These are phyloP conservation scores for Emericellopsis terricola DNA, from an alignment of 495 filamentous ascomycete species.

Conservation along the genomic window DNA sequence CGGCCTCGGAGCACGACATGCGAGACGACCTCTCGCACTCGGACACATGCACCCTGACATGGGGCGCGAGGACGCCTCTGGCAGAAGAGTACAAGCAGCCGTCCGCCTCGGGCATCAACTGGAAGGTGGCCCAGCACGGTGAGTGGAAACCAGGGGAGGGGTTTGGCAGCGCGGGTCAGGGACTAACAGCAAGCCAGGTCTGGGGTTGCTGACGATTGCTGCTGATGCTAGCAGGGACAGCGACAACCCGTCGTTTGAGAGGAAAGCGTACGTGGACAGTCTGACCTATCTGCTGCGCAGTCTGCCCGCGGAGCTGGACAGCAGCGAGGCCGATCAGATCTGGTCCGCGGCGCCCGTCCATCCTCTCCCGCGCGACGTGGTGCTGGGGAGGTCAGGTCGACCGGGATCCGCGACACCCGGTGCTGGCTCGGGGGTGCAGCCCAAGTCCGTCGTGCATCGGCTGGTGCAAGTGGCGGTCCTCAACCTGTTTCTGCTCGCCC, in stretches of 20 bases:
- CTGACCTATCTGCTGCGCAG: conserved; percentile 9
- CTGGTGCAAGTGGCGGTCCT: neutral
- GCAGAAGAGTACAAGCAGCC: too few species aligned
- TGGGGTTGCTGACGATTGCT: too few species aligned
- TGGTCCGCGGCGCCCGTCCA: neutral
- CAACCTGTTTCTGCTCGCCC: neutral
- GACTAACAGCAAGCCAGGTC: too few species aligned
- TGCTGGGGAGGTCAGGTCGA: too few species aligned
- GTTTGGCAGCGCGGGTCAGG: too few species aligned
- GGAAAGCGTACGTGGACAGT: conserved; percentile 13
- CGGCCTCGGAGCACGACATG: too few species aligned
- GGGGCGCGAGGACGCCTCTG: too few species aligned
- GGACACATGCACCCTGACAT: too few species aligned
- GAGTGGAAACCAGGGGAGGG: too few species aligned
- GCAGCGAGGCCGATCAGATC: neutral
- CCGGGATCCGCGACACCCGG: too few species aligned
- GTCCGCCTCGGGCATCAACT: neutral
- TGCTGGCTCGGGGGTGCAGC: neutral
- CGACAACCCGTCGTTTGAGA: conserved; percentile 10
- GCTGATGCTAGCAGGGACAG: too few species aligned
- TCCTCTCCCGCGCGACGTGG: neutral
- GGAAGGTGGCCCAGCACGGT: conserved; percentile 5
- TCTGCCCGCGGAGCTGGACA: conserved; percentile 3
- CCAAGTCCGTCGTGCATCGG: neutral
- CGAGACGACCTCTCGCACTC: too few species aligned